Conservation (phyloP, 1,284 basidiomycete genomes). For the Pseudozyma pruni region DNA sequence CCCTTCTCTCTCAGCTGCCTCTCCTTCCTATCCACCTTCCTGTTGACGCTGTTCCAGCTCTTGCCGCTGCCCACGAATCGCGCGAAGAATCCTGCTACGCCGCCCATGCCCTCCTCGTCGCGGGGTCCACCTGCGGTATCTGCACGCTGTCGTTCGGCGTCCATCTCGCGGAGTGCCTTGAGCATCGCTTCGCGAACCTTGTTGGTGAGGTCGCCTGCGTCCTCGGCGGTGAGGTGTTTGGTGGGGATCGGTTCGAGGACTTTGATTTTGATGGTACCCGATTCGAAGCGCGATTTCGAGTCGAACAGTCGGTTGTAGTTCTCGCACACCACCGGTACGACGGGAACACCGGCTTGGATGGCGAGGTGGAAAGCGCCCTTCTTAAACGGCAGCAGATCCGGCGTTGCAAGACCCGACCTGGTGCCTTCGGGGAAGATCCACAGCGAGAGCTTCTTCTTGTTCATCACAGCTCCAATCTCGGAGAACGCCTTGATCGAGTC, state of each 20-base stretch:
- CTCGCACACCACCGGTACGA: conserved; percentile 91
- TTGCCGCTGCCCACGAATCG: conserved; percentile 32
- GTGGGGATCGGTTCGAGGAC: conserved; percentile 83
- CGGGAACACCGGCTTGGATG: conserved; percentile 78
- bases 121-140: neutral
- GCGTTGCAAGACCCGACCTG: conserved; percentile 70
- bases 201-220: conserved; percentile 75
- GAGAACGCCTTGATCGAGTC: conserved; percentile 80
- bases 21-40: conserved; percentile 24
- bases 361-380: conserved; percentile 98
- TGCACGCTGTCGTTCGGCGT: conserved; percentile 32
- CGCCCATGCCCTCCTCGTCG: conserved; percentile 29
- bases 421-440: conserved; percentile 68
- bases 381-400: conserved; percentile 81
- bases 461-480: conserved; percentile 84
- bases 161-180: conserved; percentile 47
- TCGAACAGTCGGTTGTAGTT: conserved; percentile 88
- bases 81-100: conserved; percentile 42
- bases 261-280: conserved; percentile 63
- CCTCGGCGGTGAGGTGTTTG: conserved; percentile 75
- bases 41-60: conserved; percentile 8
- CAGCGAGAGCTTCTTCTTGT: conserved; percentile 72
- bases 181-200: conserved; percentile 71
- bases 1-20: conserved; percentile 31
- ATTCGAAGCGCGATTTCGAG: conserved; percentile 79